These are phyloP conservation scores for Dendrobium huoshanense DNA, from an alignment of 106 monocot genomes.

Conservation along the genomic window DNA sequence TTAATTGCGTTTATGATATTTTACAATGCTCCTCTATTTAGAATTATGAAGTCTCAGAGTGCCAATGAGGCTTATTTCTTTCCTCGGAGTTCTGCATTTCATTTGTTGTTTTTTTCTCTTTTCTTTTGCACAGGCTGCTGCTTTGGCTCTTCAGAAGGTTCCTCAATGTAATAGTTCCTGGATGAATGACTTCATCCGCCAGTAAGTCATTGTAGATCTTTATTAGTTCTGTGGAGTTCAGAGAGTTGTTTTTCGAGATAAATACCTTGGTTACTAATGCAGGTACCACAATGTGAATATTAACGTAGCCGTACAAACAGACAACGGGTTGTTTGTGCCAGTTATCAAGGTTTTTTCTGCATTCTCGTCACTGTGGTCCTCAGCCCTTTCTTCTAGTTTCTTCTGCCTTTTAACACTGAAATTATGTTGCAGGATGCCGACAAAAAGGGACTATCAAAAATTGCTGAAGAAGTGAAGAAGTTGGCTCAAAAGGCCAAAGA, in stretches of 20 bases:
- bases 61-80: not conserved
- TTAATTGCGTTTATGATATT: not conserved
- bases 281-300: slow-evolving; percentile 90
- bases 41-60: not conserved
- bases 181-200: slow-evolving; percentile 96
- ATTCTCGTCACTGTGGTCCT: not conserved
- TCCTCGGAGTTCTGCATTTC: not conserved
- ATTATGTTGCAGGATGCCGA: slow-evolving; percentile 75
- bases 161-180: slow-evolving; percentile 97
- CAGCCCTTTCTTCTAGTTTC: not conserved
- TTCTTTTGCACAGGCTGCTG: slow-evolving; percentile 63
- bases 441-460: slow-evolving; percentile 87
- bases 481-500: slow-evolving; percentile 95
- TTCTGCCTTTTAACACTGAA: not conserved
- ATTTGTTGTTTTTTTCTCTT: not conserved
- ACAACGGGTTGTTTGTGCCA: slow-evolving; percentile 89
- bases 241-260: not conserved
- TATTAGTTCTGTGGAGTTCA: not conserved
- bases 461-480: slow-evolving; percentile 79
- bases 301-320: slow-evolving; percentile 95
- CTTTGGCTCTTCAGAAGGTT: slow-evolving; percentile 92
- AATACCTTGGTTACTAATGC: slow-evolving; percentile 1
- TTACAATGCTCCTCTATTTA: not conserved
- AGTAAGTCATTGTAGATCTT: slow-evolving; percentile 42
- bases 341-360: slow-evolving; percentile 65